Base-by-base conservation (phyloP, 345 rosid species). In the Barbarea vulgaris region DNA sequence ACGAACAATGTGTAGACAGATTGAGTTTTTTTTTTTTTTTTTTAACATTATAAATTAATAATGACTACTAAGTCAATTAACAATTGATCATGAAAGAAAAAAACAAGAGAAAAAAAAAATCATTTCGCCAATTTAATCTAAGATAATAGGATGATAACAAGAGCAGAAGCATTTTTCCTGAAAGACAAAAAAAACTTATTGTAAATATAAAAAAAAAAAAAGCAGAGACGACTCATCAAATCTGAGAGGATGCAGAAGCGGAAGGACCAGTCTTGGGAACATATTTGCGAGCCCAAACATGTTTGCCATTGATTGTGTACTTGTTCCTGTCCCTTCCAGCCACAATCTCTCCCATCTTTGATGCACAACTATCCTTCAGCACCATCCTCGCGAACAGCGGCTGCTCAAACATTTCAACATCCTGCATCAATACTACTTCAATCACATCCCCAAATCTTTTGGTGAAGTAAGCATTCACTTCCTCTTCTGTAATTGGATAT, bases 231-330 rank as follows among this genome's bases (percentile, higher is more conserved):
- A 3, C 3, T 3, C 18, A 3, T 58, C 57, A 62, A 22, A 34
- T 17, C 14, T 62, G 28, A 9, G 54, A 61, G 22, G 64, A 13
- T 17, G 52, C 31, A 51, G 28, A 4, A 0, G 15, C 1, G n/a
- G n/a, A n/a, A n/a, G n/a, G n/a, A 33, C 14, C 7, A 9, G 9
- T 69, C 31, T 77, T 86, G 15, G 63, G 56, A 11, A 84, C 65
- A 36, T 76, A 90, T 21, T 85, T 88, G 0, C 92, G 70, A 11
- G 86, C 91, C 91, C 96, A 88, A 30, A 85, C 89, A 70, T 93
- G 93, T 79, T 89, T 91, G 0, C 97, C 91, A 58, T 93, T 80
- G 37, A 91, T 87, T 48, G 85, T 76, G 75, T 78, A 91, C 73
- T 91, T 93, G 0, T 79, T 87, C 31, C 81, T 89, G 9, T 17